Conservation (phyloP, 225 moss, liverwort and hornwort genomes). For the Sphagnum contortum region DNA sequence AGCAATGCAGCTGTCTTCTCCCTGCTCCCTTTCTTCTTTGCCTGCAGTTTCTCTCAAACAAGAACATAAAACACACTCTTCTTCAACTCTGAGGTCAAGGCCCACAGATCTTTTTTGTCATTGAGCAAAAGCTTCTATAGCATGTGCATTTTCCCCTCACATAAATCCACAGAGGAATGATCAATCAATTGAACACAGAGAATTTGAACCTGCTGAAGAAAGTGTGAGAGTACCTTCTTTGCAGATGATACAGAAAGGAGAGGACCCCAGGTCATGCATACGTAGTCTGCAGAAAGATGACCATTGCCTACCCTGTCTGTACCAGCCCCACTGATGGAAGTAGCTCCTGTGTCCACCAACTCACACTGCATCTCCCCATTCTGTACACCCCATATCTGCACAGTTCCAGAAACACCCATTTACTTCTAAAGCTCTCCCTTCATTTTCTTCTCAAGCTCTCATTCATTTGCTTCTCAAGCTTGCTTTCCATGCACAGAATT, state of each 20-base stretch:
- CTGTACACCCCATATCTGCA: constrained; percentile 77
- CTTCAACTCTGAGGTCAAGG: neutral
- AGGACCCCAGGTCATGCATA: constrained; percentile 69
- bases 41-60: constrained; percentile 6
- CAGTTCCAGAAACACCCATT: neutral
- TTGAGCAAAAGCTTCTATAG: too few relatives aligned
- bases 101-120: too few relatives aligned
- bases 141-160: too few relatives aligned
- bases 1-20: constrained; percentile 42
- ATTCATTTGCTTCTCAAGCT: neutral
- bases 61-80: neutral
- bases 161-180: too few relatives aligned
- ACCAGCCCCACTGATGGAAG: constrained; percentile 25
- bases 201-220: too few relatives aligned
- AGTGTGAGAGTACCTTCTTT: constrained; percentile 44
- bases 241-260: constrained; percentile 16
- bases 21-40: constrained; percentile 61
- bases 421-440: neutral
- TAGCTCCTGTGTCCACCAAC: constrained; percentile 53
- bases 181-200: too few relatives aligned
- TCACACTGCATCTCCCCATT: constrained; percentile 69
- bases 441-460: neutral
- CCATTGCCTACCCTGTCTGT: constrained; percentile 28
- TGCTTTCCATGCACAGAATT: neutral
- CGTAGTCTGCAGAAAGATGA: constrained; percentile 78